phyloP scores from a whole-genome alignment of 2,329 filamentous ascomycete genomes.

The Talaromyces rugulosus region DNA sequence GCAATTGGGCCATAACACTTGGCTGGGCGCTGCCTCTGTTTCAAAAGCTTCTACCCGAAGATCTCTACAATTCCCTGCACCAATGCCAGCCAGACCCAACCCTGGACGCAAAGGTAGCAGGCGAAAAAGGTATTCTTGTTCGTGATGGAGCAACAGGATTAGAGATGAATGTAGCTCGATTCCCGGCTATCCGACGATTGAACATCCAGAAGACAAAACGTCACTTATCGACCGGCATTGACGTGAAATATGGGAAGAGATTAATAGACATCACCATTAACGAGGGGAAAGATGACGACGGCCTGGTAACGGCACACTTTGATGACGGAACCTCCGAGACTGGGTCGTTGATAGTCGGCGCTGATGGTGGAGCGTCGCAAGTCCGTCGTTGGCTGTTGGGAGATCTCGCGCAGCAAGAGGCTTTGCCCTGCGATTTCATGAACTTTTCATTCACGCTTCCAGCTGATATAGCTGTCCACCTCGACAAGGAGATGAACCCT shows the following conservation, averaged over 20 bases:
- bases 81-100: constrained; percentile 4
- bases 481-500: constrained; percentile 3
- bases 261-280: background rate
- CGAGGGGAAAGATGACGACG: background rate
- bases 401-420: background rate
- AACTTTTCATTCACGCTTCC: constrained; percentile 8
- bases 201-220: constrained; percentile 7
- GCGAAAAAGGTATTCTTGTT: background rate
- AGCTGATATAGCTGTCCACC: background rate
- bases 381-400: constrained; percentile 9
- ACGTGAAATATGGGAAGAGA: constrained; percentile 5
- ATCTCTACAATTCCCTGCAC: constrained; percentile 1
- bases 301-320: constrained; percentile 5
- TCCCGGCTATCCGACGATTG: constrained; percentile 1
- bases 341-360: constrained; percentile 4
- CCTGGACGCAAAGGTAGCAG: background rate
- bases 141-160: constrained; percentile 1
- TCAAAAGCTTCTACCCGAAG: constrained; percentile 7
- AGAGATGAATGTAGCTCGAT: background rate
- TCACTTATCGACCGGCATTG: background rate
- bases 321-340: constrained; percentile 5
- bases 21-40: constrained; percentile 4
- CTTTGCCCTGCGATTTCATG: constrained; percentile 7
- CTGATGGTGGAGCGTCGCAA: constrained; percentile 5
- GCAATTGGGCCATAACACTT: constrained; percentile 9